A percentile compares a stretch with the other conserved stretches of the same genome.
These are phyloP conservation scores for Lasiodiplodia citricola DNA, from an alignment of 2,329 filamentous ascomycete genomes.

Conservation along the genomic window DNA sequence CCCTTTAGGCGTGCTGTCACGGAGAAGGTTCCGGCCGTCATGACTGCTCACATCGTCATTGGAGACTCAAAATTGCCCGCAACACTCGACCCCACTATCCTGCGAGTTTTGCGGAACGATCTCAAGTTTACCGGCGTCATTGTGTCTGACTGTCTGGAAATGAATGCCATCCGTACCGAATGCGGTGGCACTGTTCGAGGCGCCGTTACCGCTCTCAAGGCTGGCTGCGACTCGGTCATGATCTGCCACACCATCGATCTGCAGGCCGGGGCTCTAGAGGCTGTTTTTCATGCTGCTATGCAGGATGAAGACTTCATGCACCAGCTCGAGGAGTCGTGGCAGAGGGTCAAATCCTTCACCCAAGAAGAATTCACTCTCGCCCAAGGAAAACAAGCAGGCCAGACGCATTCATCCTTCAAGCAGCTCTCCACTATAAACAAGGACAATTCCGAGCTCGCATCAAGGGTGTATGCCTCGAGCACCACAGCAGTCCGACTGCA, in stretches of 20 bases:
- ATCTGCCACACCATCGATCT: constrained; percentile 24
- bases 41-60: constrained; percentile 22
- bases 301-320: not conserved
- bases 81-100: not conserved
- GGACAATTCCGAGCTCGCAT: not conserved
- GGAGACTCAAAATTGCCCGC: constrained; percentile 10
- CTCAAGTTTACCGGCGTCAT: constrained; percentile 19
- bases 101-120: not conserved
- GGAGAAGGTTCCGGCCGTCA: constrained; percentile 4
- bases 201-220: constrained; percentile 11
- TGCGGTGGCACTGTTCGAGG: constrained; percentile 21
- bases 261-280: constrained; percentile 6
- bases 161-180: constrained; percentile 26
- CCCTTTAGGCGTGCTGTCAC: constrained; percentile 1
- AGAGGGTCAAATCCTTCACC: not conserved
- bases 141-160: constrained; percentile 21
- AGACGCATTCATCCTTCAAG: not conserved
- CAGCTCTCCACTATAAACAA: not conserved
- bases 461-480: not conserved
- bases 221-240: constrained; percentile 25
- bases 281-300: constrained; percentile 4
- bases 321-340: not conserved
- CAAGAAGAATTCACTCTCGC: not conserved
- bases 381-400: not conserved
- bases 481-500: not conserved